Evolutionary conservation across 202 grass and related monocot genomes (phyloP), one percentile per base, ranked within the genome.

Genomic region (Carex sylvatica): DNA sequence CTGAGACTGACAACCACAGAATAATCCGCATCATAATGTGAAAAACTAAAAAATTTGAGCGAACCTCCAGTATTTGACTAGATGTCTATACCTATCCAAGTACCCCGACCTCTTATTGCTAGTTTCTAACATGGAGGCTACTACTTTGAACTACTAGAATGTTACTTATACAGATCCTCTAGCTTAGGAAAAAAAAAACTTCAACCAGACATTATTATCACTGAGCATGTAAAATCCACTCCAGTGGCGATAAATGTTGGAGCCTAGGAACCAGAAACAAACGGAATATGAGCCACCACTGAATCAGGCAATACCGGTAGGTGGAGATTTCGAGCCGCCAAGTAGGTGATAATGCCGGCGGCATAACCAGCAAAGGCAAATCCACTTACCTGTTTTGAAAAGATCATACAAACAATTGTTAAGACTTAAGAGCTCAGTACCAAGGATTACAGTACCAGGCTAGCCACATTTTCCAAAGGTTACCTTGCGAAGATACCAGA

Each of bases 401-500:
- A 85, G 2, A 75, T 73, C 15, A 58, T 51, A 80, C 63, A 56
- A 81, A 65, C 78, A 33, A 74, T 53, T 26, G 19, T 54, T 80
- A 74, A 65, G 12, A 80, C 19, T 54, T 80, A 74, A 65, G 16
- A 80, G 28, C 56, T 69, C 64, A 51, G 58, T 61, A 78, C 11
- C 65, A 55, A 66, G 36, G 65, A 20, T 80, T 80, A 13, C 33
- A 69, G 20, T 54, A 78, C 24, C 52, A 64, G 8, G 24, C 53
- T 61, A 0, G 53, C 7, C 44, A 67, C 62, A 80, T 70, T 11
- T 66, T 19, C 42, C 9, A 49, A 81, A 58, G 10, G 84, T 92
- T 86, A 98, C 95, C 95, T 98, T 94, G 58, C 90, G 90, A 85
- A 98, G 69, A 84, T 98, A 98, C 95, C 95, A 94, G 89, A 98